Evolutionary conservation across 345 rosid genomes (phyloP).

Genomic region (Psidium friedrichsthalianum): DNA sequence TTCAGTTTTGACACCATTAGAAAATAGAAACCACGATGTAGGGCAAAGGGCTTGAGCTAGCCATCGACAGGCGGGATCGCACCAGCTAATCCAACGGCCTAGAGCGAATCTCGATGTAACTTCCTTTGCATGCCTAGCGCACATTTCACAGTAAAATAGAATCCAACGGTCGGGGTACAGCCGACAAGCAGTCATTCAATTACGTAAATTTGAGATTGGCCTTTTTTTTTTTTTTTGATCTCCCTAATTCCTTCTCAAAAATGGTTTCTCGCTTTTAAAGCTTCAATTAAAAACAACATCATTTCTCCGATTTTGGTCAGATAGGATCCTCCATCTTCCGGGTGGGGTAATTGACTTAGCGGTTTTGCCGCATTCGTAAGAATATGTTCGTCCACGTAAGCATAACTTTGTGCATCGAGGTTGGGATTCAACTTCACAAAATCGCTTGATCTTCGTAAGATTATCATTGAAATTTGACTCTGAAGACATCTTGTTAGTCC

Average conservation of each 20-base stretch:
- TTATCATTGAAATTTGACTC: background rate
- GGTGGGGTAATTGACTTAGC: background rate
- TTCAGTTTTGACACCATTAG: too few relatives aligned
- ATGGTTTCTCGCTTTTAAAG: background rate
- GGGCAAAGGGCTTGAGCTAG: background rate
- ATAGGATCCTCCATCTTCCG: too few relatives aligned
- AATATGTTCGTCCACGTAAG: background rate
- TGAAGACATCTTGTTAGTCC: background rate
- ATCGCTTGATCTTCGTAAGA: background rate
- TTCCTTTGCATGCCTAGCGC: background rate
- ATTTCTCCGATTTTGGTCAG: too few relatives aligned
- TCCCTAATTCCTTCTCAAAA: background rate
- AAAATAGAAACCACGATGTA: background rate
- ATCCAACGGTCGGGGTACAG: too few relatives aligned
- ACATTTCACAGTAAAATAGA: background rate
- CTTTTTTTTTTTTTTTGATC: background rate
- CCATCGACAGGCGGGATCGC: background rate
- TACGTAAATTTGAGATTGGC: background rate
- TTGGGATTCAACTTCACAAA: background rate
- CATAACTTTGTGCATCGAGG: background rate
- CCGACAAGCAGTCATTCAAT: background rate
- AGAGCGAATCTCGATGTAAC: background rate
- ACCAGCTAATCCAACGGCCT: background rate
- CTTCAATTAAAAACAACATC: too few relatives aligned
- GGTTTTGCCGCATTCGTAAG: background rate